These are phyloP conservation scores for Saccharomyces mikatae DNA, from an alignment of 805 yeast species.

Conservation along the genomic window DNA sequence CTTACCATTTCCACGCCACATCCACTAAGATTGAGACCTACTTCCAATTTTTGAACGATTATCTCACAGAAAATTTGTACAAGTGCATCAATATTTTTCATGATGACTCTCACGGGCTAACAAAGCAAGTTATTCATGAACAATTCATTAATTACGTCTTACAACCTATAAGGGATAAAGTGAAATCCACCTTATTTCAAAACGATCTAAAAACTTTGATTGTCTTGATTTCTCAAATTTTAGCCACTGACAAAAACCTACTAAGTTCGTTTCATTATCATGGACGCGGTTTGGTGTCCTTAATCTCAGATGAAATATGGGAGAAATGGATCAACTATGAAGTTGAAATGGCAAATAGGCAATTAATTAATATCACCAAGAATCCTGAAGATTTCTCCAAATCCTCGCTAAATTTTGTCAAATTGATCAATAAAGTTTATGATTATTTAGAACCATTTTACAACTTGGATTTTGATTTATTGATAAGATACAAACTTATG, in stretches of 20 bases:
- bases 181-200: slow-evolving; percentile 29
- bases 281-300: slow-evolving; percentile 28
- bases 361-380: slow-evolving; percentile 38
- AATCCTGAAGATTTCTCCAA: slow-evolving; percentile 11
- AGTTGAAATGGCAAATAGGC: slow-evolving; percentile 35
- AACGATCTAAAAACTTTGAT: slow-evolving; percentile 34
- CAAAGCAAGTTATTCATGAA: slow-evolving; percentile 32
- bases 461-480: slow-evolving; percentile 12
- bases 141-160: slow-evolving; percentile 32
- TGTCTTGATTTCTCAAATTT: slow-evolving; percentile 35
- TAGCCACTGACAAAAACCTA: slow-evolving; percentile 31
- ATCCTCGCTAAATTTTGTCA: slow-evolving; percentile 35
- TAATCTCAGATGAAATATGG: slow-evolving; percentile 25
- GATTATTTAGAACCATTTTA: slow-evolving; percentile 34
- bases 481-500: slow-evolving; percentile 20
- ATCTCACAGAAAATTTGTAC: slow-evolving; percentile 35
- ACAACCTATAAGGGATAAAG: slow-evolving; percentile 39
- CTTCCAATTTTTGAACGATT: slow-evolving; percentile 41
- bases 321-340: slow-evolving; percentile 45
- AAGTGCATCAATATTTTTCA: slow-evolving; percentile 36
- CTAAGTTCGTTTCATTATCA: slow-evolving; percentile 37
- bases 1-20: slow-evolving; percentile 45
- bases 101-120: slow-evolving; percentile 24
- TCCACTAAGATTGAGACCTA: slow-evolving; percentile 42
- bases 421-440: slow-evolving; percentile 39